A percentile compares a stretch with the other conserved stretches of the same genome.
These are phyloP conservation scores for Kwoniella sp. DNA, from an alignment of 768 basidiomycete species.

Conservation along the genomic window DNA sequence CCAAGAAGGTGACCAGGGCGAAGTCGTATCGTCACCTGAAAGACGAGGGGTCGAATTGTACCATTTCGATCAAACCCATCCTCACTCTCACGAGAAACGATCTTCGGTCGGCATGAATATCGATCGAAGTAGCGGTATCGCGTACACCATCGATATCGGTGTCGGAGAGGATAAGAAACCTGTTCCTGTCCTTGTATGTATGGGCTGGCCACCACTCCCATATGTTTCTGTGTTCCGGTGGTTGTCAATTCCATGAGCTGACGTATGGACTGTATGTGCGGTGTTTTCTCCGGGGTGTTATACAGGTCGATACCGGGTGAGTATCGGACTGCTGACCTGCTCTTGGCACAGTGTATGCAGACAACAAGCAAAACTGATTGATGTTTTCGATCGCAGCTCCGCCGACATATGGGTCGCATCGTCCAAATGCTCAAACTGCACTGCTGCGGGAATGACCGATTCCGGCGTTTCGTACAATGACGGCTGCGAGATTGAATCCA, in stretches of 20 bases:
- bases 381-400: slow-evolving; percentile 3
- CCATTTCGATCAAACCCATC: no score
- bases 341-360: no score
- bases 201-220: no score
- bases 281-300: background rate
- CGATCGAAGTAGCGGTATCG: slow-evolving; percentile 8
- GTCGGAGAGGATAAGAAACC: slow-evolving; percentile 1
- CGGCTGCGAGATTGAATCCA: slow-evolving; percentile 4
- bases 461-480: background rate
- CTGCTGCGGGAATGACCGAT: slow-evolving; percentile 1
- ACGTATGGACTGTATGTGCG: background rate
- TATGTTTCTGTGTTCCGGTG: no score
- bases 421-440: slow-evolving; percentile 7
- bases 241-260: no score
- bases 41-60: background rate
- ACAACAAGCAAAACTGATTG: no score
- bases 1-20: background rate
- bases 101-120: slow-evolving; percentile 6
- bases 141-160: slow-evolving; percentile 13
- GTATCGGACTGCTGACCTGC: background rate
- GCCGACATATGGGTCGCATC: slow-evolving; percentile 16
- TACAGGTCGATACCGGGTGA: slow-evolving; percentile 20
- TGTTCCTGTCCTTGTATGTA: slow-evolving; percentile 14
- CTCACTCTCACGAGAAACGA: background rate
- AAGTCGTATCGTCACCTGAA: background rate